Conservation (phyloP, 441 rosid genomes). For the Erodium chrysanthum region DNA sequence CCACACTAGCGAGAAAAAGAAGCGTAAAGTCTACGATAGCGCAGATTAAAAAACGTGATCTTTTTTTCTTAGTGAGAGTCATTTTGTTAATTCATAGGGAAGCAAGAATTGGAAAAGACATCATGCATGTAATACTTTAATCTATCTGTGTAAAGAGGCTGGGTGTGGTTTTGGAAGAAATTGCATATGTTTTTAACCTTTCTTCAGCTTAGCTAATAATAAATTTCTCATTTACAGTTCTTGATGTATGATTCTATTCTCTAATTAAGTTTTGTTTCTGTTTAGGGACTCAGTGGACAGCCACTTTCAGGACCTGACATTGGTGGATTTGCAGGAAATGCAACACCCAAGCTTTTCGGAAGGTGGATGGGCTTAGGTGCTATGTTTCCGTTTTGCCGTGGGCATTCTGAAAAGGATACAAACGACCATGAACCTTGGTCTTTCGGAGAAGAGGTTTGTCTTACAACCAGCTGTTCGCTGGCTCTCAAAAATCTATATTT, state of each 20-base stretch:
- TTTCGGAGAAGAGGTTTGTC: conserved; percentile 86
- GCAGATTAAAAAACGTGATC: not conserved
- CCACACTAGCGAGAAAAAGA: not conserved
- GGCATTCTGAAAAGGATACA: conserved; percentile 67
- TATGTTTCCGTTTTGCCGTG: conserved; percentile 95
- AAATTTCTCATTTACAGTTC: not conserved
- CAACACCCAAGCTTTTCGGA: conserved; percentile 81
- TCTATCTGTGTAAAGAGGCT: not conserved
- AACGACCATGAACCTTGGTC: conserved; percentile 95
- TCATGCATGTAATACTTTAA: not conserved
- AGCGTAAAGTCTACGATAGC: not conserved
- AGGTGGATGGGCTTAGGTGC: conserved; percentile 97
- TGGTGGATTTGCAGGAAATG: conserved; percentile 92
- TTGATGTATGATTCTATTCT: not conserved
- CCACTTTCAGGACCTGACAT: conserved; percentile 96
- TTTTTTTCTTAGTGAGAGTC: not conserved
- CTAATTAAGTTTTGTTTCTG: conserved; percentile 23
- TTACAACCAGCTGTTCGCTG: not conserved
- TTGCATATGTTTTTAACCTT: not conserved
- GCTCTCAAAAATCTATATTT: not conserved
- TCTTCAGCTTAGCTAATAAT: not conserved
- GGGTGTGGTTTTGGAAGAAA: not conserved
- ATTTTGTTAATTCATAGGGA: not conserved
- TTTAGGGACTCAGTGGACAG: conserved; percentile 91
- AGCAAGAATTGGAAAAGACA: not conserved